Base-by-base conservation (phyloP, 371 early-diverging fungal genomes). In the Blyttiomyces sp. region DNA sequence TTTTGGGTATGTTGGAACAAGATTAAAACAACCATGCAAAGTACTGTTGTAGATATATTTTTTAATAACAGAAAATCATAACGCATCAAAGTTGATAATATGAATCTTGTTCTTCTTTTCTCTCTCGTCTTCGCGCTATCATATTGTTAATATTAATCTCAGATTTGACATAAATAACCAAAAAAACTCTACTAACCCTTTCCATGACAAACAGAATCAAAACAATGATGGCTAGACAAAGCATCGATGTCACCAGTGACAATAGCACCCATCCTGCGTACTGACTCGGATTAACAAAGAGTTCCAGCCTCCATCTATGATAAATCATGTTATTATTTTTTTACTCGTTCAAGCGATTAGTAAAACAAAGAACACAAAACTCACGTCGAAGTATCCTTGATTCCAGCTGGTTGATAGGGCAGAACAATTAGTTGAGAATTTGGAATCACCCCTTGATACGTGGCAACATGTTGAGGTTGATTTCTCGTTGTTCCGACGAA, bases 51-150 rank as follows among this genome's bases (percentile, higher is more conserved):
- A n/a, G n/a, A n/a, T n/a, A n/a, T n/a, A n/a, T n/a, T n/a, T n/a
- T n/a, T n/a, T n/a, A n/a, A n/a, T n/a, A 54, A 54, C 23, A 17
- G 2, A 48, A 16, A n/a, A 66, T 34, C 77, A 93, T 51, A 94
- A 72, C 0, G 92, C 94, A 64, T 95, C 94, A 76, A 94, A 93
- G 68, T 95, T 93, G 69, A 95, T 88, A 34, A 86, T 82, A 68
- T 91, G 91, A 42, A 87, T 64, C 4, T 88, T 85, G 58, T 81
- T 84, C 60, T 80, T 64, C 64, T 84, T 71, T 65, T 92, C 93
- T 61, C 75, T 60, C 56, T 86, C 87, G 65, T 92, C 93, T 59
- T 90, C 91, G 39, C 87, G 68, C 80, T 83, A 31, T 21, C 46
- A 17, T 56, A 27, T 34, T 28, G 21, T 24, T 11, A 33, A 21